phyloP scores from a whole-genome alignment of 495 filamentous ascomycete species.

The Penicillium cinerascens region DNA sequence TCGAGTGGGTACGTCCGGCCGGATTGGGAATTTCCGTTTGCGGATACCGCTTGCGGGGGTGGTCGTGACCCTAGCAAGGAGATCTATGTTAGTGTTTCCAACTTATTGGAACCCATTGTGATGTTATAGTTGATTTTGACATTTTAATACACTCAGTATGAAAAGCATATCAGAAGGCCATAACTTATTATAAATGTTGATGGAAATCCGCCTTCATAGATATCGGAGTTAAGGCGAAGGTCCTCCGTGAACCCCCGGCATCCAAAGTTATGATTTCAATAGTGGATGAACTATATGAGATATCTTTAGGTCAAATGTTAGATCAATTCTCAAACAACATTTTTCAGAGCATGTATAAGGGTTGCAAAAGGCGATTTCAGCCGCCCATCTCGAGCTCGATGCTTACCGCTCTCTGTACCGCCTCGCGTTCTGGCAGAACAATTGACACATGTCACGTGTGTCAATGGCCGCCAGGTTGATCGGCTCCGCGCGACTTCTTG shows the following conservation, averaged over 20 bases:
- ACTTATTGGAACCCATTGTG: background rate
- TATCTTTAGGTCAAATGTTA: background rate
- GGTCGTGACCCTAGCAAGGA: background rate
- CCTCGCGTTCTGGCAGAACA: background rate
- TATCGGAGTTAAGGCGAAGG: background rate
- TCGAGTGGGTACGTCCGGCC: background rate
- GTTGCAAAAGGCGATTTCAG: background rate
- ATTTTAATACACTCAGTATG: background rate
- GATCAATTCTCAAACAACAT: background rate
- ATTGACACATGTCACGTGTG: background rate
- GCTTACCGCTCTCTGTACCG: background rate
- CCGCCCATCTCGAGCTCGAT: background rate
- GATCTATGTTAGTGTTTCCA: background rate
- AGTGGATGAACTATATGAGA: background rate
- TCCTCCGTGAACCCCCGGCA: background rate
- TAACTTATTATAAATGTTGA: no score
- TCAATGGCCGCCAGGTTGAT: background rate
- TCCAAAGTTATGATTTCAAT: background rate
- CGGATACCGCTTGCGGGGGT: constrained; percentile 8
- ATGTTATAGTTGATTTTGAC: background rate
- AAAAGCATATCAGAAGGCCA: background rate
- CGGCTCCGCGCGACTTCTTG: background rate
- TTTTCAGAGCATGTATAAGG: background rate
- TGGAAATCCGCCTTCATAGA: background rate
- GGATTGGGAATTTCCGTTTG: constrained; percentile 9